A percentile compares a stretch with the other conserved stretches of the same genome.
Evolutionary conservation across 2,329 filamentous ascomycete genomes (phyloP).

Genomic region (Clonostachys sp.): DNA sequence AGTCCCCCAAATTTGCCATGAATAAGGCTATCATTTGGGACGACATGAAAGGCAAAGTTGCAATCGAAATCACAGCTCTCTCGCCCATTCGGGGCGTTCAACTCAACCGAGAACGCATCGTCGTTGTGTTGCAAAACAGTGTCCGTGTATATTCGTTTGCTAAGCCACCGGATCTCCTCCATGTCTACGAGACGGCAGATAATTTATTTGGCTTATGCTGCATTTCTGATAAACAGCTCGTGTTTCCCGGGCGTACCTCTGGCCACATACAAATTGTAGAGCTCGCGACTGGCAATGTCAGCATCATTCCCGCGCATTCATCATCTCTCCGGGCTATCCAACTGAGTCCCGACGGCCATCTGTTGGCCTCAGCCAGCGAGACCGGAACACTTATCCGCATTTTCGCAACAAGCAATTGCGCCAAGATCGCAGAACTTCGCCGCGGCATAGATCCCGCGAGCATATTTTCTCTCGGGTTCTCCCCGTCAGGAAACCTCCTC

Average conservation of each 20-base stretch:
- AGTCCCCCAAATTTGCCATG: slow-evolving; percentile 76
- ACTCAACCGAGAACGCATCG: slow-evolving; percentile 70
- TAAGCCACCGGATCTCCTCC: slow-evolving; percentile 64
- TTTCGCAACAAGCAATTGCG: slow-evolving; percentile 75
- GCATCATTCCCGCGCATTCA: slow-evolving; percentile 88
- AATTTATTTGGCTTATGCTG: slow-evolving; percentile 80
- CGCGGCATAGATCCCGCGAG: slow-evolving; percentile 84
- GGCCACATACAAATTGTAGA: slow-evolving; percentile 90
- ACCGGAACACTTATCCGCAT: slow-evolving; percentile 85
- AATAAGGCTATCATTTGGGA: slow-evolving; percentile 96
- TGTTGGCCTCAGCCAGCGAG: slow-evolving; percentile 88
- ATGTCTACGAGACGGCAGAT: slow-evolving; percentile 79
- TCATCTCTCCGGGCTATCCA: slow-evolving; percentile 73
- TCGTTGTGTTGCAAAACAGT: slow-evolving; percentile 77
- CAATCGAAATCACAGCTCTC: slow-evolving; percentile 75
- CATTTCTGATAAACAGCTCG: slow-evolving; percentile 67
- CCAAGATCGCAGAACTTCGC: slow-evolving; percentile 77
- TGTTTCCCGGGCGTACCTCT: slow-evolving; percentile 80
- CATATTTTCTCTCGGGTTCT: slow-evolving; percentile 85
- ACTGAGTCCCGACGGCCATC: slow-evolving; percentile 72
- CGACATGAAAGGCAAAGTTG: slow-evolving; percentile 67
- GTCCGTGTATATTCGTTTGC: slow-evolving; percentile 78
- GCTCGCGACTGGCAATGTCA: slow-evolving; percentile 73
- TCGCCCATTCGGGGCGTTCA: slow-evolving; percentile 78
- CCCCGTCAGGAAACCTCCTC: slow-evolving; percentile 71